Evolutionary conservation across 1,284 basidiomycete genomes (phyloP), one percentile per base, ranked within the genome.

Genomic region (Agroathelia rolfsii): DNA sequence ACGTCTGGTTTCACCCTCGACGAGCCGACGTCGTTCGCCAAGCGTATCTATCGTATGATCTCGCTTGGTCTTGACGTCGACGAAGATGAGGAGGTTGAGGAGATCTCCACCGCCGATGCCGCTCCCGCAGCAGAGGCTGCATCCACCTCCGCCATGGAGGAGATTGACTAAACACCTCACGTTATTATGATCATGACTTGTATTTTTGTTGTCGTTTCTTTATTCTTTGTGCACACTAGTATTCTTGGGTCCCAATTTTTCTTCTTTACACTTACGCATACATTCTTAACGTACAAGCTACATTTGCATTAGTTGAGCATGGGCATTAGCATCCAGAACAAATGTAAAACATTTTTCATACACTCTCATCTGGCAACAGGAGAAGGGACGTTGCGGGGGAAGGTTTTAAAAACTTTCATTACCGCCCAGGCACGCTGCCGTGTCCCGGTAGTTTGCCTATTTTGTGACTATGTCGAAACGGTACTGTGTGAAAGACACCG

Each of bases 11-110:
- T 98, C 74, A 80, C 89, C 37, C 78, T 98, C 42, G 90, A 96
- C 51, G 86, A 93, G 60, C 95, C 94, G 13, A 79, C 85, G 45
- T 88, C 87, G 48, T 97, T 96, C 61, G 87, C 92, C 46, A 82
- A 83, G 69, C 87, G 94, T 47, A 95, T 97, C 56, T 81, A 95
- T 75, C 83, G 92, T 51, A 96, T 97, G 88, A 94, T 98, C 63
- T 73, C 82, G 55, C 69, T 87, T 46, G 84, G 83, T 47, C 76
- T 87, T 37, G 84, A 87, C 50, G 83, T 87, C 35, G 83, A 84
- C 32, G 84, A 86, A 34, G 79, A 79, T 23, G 74, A 76, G 44
- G 64, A 68, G 41, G n/a, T n/a, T n/a, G 59, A 60, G 32, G 36
- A 48, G 25, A 44, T 43, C 2, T 47, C 56, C 24, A 47, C 53